Base-by-base conservation (phyloP, 768 basidiomycete species). In the Phylloporus arenicola region DNA sequence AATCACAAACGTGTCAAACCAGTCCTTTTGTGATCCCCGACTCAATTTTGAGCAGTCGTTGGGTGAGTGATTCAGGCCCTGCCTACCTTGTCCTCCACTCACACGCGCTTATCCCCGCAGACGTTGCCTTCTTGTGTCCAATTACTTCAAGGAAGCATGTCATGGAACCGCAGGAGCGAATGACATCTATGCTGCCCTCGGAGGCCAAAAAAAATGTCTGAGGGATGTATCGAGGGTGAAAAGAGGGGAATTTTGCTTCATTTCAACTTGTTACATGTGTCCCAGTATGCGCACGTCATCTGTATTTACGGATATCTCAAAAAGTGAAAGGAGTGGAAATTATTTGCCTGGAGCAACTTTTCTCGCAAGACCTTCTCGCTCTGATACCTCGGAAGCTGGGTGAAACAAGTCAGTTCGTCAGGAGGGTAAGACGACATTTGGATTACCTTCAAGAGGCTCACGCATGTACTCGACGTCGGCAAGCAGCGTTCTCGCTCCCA, bases 21-120 rank as follows among this genome's bases (percentile, higher is more conserved):
- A n/a, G n/a, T n/a, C n/a, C n/a, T n/a, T n/a, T n/a, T n/a, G n/a
- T n/a, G n/a, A n/a, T n/a, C n/a, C n/a, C 2, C 72, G 94, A 41
- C 70, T 97, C 55, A 95, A 96, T 67, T 92, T 92, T 58, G 93
- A 95, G 68, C 93, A 95, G 67, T 87, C 86, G 40, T 76, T 96
- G 17, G 91, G 90, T 92, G 57, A 53, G 82, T 72, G 40, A 10
- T 8, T 24, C 25, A 12, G 16, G 4, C 8, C 22, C 9, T 8
- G 25, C 27, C 9, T 27, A 25, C 27, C 27, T 9, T 27, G 4
- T n/a, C 16, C 25, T 16, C 41, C 7, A 9, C 19, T 9, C 20
- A 14, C 43, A 14, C 12, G 17, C 6, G 10, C 12, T 22, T 16
- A 9, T 33, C 24, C 29, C 13, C n/a, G 16, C 34, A 84, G 89